Evolutionary conservation across 768 basidiomycete genomes (phyloP).

Genomic region (Glaciozyma martinii): DNA sequence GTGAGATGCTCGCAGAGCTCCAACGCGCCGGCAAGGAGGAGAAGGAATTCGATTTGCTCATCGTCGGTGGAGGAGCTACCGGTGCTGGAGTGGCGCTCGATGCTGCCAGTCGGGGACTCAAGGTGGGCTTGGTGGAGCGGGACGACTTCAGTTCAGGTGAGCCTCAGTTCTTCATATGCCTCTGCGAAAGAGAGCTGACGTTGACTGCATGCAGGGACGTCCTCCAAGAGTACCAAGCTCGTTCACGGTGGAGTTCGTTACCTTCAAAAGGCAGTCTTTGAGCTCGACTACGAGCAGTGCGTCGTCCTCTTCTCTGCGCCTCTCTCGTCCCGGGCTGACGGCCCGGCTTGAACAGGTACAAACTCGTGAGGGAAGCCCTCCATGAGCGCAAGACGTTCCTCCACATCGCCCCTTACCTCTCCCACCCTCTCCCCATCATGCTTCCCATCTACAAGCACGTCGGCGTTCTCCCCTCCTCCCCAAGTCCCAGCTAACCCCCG

Average conservation of each 20-base stretch:
- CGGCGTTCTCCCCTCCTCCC: constrained; percentile 20
- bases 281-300: constrained; percentile 91
- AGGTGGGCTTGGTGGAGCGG: constrained; percentile 84
- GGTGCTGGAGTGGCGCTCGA: constrained; percentile 95
- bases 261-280: constrained; percentile 90
- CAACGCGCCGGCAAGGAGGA: constrained; percentile 2
- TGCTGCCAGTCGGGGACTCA: constrained; percentile 80
- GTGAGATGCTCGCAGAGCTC: constrained; percentile 10
- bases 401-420: constrained; percentile 89
- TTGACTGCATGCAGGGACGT: constrained; percentile 57
- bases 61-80: constrained; percentile 91
- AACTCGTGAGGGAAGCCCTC: constrained; percentile 88
- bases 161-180: constrained; percentile 19
- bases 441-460: constrained; percentile 81
- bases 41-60: constrained; percentile 57
- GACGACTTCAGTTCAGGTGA: constrained; percentile 83
- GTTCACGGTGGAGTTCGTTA: constrained; percentile 98
- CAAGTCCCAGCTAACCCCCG: constrained; percentile 39
- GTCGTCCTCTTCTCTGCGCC: neutral
- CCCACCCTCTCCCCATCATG: constrained; percentile 91
- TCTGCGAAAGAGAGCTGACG: neutral
- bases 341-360: constrained; percentile 42
- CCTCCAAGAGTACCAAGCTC: constrained; percentile 93
- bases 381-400: constrained; percentile 89
- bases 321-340: neutral